Conservation (phyloP, 768 basidiomycete species). For the Rossbeevera mucosa region DNA sequence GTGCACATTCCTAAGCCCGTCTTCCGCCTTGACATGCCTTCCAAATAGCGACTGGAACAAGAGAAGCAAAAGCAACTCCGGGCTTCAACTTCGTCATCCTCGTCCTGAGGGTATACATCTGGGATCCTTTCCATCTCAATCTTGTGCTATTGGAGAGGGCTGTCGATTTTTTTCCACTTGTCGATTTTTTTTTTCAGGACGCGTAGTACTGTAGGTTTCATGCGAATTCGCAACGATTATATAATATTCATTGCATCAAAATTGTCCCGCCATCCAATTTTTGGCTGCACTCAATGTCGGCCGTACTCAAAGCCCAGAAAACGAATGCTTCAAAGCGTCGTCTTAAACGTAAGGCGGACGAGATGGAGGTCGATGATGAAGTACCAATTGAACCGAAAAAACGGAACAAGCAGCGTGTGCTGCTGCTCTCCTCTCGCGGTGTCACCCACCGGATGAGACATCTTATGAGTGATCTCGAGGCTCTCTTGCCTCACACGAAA, state of each 20-base stretch:
- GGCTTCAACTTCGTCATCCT: constrained; percentile 29
- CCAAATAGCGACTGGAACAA: constrained; percentile 72
- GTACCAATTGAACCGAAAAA: constrained; percentile 42
- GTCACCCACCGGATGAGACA: constrained; percentile 96
- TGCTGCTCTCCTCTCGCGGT: constrained; percentile 89
- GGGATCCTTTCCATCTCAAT: not conserved
- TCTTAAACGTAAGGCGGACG: constrained; percentile 62
- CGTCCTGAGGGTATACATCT: constrained; percentile 21
- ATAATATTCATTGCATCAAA: constrained; percentile 13
- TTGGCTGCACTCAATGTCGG: constrained; percentile 45
- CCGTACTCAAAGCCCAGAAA: constrained; percentile 58
- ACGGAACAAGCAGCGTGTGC: constrained; percentile 92
- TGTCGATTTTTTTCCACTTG: not conserved
- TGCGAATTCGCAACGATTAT: constrained; percentile 19
- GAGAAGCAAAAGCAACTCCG: constrained; percentile 82
- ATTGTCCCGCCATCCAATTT: not conserved
- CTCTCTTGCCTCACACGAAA: constrained; percentile 88
- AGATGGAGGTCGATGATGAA: constrained; percentile 54
- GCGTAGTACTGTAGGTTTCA: not conserved
- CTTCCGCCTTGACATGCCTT: constrained; percentile 6
- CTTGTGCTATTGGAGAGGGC: constrained; percentile 1
- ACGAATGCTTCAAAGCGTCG: constrained; percentile 48
- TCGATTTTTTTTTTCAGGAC: constrained; percentile 4
- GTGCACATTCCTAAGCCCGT: constrained; percentile 23
- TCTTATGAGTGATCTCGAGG: constrained; percentile 91